phyloP scores from a whole-genome alignment of 2,329 filamentous ascomycete genomes.

The Zasmidium cellare region DNA sequence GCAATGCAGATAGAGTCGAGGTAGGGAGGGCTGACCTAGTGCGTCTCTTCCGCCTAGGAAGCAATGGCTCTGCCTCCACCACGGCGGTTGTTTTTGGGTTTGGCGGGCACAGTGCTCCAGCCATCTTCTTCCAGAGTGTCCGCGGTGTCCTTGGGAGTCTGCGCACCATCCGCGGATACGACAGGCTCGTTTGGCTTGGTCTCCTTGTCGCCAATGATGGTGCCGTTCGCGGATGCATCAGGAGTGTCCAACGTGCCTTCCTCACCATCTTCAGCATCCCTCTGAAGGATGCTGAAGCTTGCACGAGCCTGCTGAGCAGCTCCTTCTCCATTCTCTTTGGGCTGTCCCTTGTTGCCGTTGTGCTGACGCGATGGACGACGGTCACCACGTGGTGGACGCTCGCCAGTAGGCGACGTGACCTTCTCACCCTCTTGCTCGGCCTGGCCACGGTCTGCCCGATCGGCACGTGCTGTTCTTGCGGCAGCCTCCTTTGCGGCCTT shows the following conservation, averaged over 20 bases:
- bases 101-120: constrained; percentile 54
- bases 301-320: constrained; percentile 30
- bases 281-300: constrained; percentile 47
- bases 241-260: constrained; percentile 44
- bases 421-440: constrained; percentile 29
- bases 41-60: constrained; percentile 38
- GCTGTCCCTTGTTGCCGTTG: constrained; percentile 24
- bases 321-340: constrained; percentile 36
- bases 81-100: constrained; percentile 47
- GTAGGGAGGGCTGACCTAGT: background rate
- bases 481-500: constrained; percentile 59
- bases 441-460: constrained; percentile 34
- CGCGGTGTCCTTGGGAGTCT: constrained; percentile 42
- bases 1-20: background rate
- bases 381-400: constrained; percentile 25
- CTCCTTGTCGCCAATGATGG: constrained; percentile 53
- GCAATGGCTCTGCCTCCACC: constrained; percentile 48
- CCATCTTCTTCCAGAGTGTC: constrained; percentile 53
- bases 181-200: constrained; percentile 57
- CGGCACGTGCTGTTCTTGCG: constrained; percentile 53
- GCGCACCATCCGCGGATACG: constrained; percentile 37
- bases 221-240: constrained; percentile 51
- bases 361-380: constrained; percentile 30
- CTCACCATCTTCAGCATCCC: constrained; percentile 38
- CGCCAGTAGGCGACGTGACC: constrained; percentile 47